phyloP scores from a whole-genome alignment of 148 eudicot species.

The Pouteria glomerata region DNA sequence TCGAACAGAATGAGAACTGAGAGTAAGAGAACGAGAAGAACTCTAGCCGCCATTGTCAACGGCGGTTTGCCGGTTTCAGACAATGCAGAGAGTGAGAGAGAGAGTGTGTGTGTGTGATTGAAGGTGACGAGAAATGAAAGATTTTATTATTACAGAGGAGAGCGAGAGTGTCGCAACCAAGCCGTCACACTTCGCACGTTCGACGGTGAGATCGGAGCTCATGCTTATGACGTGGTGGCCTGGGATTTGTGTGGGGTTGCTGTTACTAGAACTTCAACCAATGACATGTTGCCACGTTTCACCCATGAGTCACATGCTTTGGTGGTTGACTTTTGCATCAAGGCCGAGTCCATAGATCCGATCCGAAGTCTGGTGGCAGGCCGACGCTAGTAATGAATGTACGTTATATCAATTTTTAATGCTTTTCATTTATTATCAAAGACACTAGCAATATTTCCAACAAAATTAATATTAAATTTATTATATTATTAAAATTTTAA shows the following conservation, averaged over 20 bases:
- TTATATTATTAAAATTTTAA: no score
- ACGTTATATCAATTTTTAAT: no score
- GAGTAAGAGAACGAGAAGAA: constrained; percentile 12
- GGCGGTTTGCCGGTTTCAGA: constrained; percentile 10
- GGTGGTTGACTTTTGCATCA: background rate
- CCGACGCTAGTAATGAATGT: no score
- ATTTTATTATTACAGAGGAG: no score
- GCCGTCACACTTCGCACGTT: background rate
- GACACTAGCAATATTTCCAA: no score
- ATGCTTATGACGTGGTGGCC: constrained; percentile 3
- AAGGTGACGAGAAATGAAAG: background rate
- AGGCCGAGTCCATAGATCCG: no score
- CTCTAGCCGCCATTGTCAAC: constrained; percentile 15
- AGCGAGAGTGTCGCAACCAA: background rate
- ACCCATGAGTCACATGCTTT: background rate
- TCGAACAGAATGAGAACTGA: constrained; percentile 18
- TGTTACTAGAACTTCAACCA: background rate
- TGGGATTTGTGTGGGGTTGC: background rate
- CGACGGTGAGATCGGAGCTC: background rate
- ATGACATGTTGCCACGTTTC: background rate
- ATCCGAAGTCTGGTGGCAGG: no score
- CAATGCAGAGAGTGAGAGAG: constrained; percentile 5
- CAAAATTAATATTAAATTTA: no score
- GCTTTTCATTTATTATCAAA: no score
- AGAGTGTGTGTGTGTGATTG: background rate